Percentiles rank a stretch among this genome's conserved stretches.
Conservation (phyloP, 2,329 filamentous ascomycete genomes). For the Aspergillus terreus region DNA sequence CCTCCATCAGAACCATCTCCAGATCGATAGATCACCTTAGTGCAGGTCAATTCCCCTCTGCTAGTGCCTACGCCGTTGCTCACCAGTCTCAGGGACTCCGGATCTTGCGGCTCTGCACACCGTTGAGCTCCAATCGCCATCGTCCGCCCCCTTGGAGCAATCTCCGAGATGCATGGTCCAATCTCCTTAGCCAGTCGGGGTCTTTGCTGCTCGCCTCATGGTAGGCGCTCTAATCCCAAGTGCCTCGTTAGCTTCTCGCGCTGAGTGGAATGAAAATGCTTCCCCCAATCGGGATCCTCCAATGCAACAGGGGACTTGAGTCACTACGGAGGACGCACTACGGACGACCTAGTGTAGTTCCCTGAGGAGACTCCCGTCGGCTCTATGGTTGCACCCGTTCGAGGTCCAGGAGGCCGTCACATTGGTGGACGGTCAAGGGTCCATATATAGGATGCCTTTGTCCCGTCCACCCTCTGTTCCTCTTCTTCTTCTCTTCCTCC, state of each 20-base stretch:
- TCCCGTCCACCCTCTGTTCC: constrained; percentile 2
- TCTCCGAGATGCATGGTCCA: neutral
- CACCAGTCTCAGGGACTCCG: neutral
- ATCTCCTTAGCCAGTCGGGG: neutral
- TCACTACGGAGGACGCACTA: too few relatives aligned
- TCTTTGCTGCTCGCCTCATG: neutral
- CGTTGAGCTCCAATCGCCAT: neutral
- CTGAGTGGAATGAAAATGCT: constrained; percentile 20
- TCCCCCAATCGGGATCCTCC: neutral
- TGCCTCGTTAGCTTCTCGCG: constrained; percentile 9
- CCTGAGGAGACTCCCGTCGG: neutral
- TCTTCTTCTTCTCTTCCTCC: constrained; percentile 3
- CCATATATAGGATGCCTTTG: constrained; percentile 5
- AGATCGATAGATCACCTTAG: neutral
- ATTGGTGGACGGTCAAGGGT: neutral
- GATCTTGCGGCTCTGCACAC: neutral
- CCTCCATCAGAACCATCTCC: neutral
- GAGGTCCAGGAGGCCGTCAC: neutral
- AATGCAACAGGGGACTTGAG: neutral
- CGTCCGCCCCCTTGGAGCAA: neutral
- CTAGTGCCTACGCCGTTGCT: neutral
- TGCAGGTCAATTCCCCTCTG: neutral
- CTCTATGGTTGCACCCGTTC: neutral
- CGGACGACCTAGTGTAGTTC: too few relatives aligned
- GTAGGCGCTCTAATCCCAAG: constrained; percentile 1